These are phyloP conservation scores for Glonium stellatum DNA, from an alignment of 495 filamentous ascomycete genomes.

Conservation along the genomic window DNA sequence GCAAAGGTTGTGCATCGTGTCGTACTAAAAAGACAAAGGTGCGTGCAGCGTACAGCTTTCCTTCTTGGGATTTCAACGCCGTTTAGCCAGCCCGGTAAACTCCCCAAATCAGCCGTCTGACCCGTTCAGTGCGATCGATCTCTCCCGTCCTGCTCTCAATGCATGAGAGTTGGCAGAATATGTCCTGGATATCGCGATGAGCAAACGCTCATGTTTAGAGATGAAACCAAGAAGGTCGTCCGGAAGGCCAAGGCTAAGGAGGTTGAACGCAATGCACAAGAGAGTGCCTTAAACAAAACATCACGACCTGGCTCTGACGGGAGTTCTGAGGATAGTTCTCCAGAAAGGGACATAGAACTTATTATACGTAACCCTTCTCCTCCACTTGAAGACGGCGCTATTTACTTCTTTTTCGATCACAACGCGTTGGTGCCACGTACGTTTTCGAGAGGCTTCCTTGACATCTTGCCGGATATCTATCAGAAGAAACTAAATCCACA, in stretches of 20 bases:
- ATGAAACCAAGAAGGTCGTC: conserved; percentile 3
- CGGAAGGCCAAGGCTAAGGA: neutral
- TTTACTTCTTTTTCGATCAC: conserved; percentile 4
- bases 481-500: neutral
- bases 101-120: too few relatives aligned
- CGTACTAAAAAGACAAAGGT: conserved; percentile 8
- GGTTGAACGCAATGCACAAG: neutral
- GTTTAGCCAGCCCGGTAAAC: neutral
- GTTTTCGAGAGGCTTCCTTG: neutral
- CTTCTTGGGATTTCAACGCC: neutral
- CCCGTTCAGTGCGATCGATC: conserved; percentile 2
- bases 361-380: neutral
- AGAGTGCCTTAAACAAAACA: too few relatives aligned
- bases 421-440: neutral
- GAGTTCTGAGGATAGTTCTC: neutral
- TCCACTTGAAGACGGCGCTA: neutral
- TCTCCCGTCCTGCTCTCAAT: conserved; percentile 3
- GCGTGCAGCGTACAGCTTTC: neutral
- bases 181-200: conserved; percentile 6
- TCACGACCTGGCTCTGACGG: neutral
- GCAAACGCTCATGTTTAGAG: conserved; percentile 7
- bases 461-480: neutral
- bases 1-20: conserved; percentile 5
- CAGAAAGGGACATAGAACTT: neutral
- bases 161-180: neutral